phyloP scores from a whole-genome alignment of 257 asterid genomes.

The Solanum ossicruentum region DNA sequence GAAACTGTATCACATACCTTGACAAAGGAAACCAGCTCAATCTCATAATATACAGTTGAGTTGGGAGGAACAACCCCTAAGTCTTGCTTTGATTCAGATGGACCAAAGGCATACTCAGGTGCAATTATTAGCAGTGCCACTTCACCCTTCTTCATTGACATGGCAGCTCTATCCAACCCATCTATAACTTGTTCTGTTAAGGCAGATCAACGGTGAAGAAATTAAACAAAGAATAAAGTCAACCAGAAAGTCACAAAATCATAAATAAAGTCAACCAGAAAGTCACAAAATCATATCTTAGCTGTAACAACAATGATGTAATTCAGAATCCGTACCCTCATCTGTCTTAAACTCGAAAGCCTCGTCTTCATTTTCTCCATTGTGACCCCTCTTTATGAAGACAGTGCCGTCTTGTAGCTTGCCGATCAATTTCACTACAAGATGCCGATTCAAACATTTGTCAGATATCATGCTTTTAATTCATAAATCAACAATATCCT shows the following conservation, averaged over 20 bases:
- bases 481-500: background rate
- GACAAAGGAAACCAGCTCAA: conserved; percentile 52
- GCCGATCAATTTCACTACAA: conserved; percentile 51
- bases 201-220: background rate
- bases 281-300: background rate
- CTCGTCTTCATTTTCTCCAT: conserved; percentile 30
- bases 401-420: conserved; percentile 51
- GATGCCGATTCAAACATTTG: background rate
- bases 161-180: conserved; percentile 52
- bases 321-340: conserved; percentile 32
- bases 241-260: background rate
- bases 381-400: conserved; percentile 34
- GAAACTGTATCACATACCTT: conserved; percentile 23
- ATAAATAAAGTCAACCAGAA: background rate
- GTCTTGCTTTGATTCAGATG: conserved; percentile 37
- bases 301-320: background rate
- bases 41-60: conserved; percentile 44
- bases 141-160: conserved; percentile 57
- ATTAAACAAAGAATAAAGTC: background rate
- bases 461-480: background rate
- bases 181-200: conserved; percentile 55
- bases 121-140: conserved; percentile 34
- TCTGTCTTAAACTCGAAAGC: conserved; percentile 56
- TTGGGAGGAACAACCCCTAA: conserved; percentile 51
- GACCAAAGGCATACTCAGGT: conserved; percentile 60